phyloP scores from a whole-genome alignment of 2,329 filamentous ascomycete species.

The Eurotiales sp. region DNA sequence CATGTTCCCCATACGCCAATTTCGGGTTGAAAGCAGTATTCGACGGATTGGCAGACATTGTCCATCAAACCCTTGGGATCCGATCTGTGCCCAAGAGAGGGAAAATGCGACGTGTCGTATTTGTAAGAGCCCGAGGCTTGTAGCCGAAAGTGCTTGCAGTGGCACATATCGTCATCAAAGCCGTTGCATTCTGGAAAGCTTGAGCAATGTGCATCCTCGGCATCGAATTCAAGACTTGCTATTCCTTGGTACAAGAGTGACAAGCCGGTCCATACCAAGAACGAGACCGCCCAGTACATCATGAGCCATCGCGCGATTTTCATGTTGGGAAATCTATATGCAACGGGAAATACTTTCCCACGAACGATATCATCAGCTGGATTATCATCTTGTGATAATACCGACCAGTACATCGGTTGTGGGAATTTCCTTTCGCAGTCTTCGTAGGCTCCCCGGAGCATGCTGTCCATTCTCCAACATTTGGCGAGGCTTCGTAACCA shows the following conservation, averaged over 20 bases:
- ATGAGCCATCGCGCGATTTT: slow-evolving; percentile 26
- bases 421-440: slow-evolving; percentile 19
- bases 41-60: slow-evolving; percentile 34
- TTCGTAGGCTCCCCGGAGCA: slow-evolving; percentile 24
- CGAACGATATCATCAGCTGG: slow-evolving; percentile 11
- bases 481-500: slow-evolving; percentile 19
- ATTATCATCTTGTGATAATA: slow-evolving; percentile 18
- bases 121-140: slow-evolving; percentile 8
- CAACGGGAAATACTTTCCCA: slow-evolving; percentile 26
- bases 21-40: slow-evolving; percentile 28
- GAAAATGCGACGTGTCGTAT: slow-evolving; percentile 17
- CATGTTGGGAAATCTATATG: slow-evolving; percentile 27
- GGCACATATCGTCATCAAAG: slow-evolving; percentile 12
- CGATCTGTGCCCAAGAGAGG: slow-evolving; percentile 22
- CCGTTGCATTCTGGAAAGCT: slow-evolving; percentile 1
- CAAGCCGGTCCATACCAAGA: slow-evolving; percentile 34
- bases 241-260: slow-evolving; percentile 28
- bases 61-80: slow-evolving; percentile 25
- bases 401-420: slow-evolving; percentile 29
- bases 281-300: slow-evolving; percentile 30
- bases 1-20: slow-evolving; percentile 17
- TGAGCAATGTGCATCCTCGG: slow-evolving; percentile 9
- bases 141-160: slow-evolving; percentile 2
- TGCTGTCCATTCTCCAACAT: slow-evolving; percentile 27
- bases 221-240: slow-evolving; percentile 14